phyloP scores from a whole-genome alignment of 352 stramenopile genomes.

The Globisporangium emineosum region DNA sequence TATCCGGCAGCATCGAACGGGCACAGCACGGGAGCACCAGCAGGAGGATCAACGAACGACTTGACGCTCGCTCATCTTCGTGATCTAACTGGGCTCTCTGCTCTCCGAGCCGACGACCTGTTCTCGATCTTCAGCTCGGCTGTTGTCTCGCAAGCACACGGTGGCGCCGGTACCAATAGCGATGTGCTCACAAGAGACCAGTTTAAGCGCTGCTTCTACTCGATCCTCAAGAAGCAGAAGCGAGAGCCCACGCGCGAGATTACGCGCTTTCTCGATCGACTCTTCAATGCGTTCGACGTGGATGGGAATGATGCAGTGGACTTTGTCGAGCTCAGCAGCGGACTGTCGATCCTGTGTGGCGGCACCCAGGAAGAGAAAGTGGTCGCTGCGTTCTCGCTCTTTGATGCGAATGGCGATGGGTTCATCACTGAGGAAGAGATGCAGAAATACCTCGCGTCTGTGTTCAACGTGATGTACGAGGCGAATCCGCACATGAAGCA shows the following conservation, averaged over 20 bases:
- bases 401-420: constrained; percentile 79
- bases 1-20: constrained; percentile 1
- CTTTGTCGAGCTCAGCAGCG: constrained; percentile 74
- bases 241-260: constrained; percentile 48
- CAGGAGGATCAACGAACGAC: constrained; percentile 2
- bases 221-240: constrained; percentile 58
- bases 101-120: constrained; percentile 54
- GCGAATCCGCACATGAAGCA: constrained; percentile 28
- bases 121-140: constrained; percentile 53
- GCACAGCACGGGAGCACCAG: not conserved
- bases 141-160: constrained; percentile 3
- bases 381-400: constrained; percentile 74
- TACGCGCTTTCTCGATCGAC: constrained; percentile 54
- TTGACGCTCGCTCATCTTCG: constrained; percentile 34
- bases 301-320: constrained; percentile 67
- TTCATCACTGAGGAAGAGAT: constrained; percentile 85
- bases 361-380: constrained; percentile 78
- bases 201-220: constrained; percentile 70
- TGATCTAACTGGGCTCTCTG: constrained; percentile 48
- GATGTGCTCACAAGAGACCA: constrained; percentile 48
- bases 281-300: constrained; percentile 80
- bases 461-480: constrained; percentile 73
- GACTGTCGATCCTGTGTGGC: constrained; percentile 72
- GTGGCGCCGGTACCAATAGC: constrained; percentile 2
- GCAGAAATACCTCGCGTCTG: constrained; percentile 69